phyloP scores from a whole-genome alignment of 495 filamentous ascomycete species.

The Penicillium riverlandense region DNA sequence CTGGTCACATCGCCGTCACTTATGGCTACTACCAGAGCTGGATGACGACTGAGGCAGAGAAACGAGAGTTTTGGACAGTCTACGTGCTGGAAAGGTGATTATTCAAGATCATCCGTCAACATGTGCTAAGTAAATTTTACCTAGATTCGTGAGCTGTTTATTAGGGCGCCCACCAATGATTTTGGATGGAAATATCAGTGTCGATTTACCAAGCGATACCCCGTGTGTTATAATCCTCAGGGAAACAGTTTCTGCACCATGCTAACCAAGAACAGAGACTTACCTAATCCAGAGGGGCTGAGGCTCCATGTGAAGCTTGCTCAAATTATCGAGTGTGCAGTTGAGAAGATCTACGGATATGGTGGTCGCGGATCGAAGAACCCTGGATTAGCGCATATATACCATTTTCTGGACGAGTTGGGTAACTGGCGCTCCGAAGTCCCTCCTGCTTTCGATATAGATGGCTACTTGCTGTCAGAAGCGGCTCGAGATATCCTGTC shows the following conservation, averaged over 20 bases:
- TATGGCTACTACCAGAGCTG: constrained; percentile 27
- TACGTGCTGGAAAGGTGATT: constrained; percentile 32
- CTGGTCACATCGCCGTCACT: constrained; percentile 25
- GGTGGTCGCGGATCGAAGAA: constrained; percentile 1
- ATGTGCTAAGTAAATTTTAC: background rate
- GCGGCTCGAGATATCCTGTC: constrained; percentile 2
- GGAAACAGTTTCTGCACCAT: background rate
- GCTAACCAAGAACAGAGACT: background rate
- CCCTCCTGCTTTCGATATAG: constrained; percentile 4
- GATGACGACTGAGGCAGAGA: constrained; percentile 16
- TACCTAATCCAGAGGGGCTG: constrained; percentile 27
- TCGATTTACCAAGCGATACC: constrained; percentile 22
- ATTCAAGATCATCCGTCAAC: background rate
- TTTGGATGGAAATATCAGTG: constrained; percentile 23
- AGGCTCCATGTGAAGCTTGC: constrained; percentile 29
- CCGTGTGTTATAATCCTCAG: constrained; percentile 9
- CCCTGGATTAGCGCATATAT: constrained; percentile 4
- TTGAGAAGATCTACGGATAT: constrained; percentile 25
- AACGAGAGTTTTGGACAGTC: constrained; percentile 35
- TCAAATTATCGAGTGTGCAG: constrained; percentile 27
- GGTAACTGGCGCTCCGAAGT: constrained; percentile 16
- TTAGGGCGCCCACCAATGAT: constrained; percentile 32
- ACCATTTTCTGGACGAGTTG: constrained; percentile 14
- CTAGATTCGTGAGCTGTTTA: constrained; percentile 33
- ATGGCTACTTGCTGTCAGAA: constrained; percentile 14